Evolutionary conservation across 768 basidiomycete species (phyloP).

Genomic region (Lentinula sp.): DNA sequence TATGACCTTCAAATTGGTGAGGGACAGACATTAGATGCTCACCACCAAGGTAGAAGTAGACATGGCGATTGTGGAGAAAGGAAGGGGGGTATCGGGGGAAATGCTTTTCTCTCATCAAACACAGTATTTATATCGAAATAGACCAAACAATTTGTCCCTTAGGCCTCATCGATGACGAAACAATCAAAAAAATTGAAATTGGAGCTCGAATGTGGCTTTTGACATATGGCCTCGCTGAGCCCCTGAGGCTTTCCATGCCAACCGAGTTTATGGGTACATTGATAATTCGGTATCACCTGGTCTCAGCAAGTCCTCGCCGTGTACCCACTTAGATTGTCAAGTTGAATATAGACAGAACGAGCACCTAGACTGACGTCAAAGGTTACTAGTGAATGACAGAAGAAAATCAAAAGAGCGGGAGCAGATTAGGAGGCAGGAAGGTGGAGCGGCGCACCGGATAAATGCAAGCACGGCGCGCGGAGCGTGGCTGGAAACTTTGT

Average conservation of each 20-base stretch:
- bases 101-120: not conserved
- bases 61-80: not conserved
- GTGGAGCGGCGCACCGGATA: no score
- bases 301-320: no score
- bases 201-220: not conserved
- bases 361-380: no score
- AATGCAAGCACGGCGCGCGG: no score
- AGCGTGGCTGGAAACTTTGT: no score
- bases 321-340: no score
- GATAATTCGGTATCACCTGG: no score
- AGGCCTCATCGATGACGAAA: constrained; percentile 1
- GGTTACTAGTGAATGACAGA: no score
- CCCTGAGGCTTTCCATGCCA: not conserved
- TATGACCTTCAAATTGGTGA: not conserved
- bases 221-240: not conserved
- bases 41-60: not conserved
- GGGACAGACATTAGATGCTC: not conserved
- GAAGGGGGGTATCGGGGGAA: not conserved
- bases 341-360: no score
- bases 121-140: not conserved
- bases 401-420: no score
- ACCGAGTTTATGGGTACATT: not conserved
- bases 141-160: no score
- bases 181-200: not conserved
- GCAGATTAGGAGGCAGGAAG: no score